phyloP scores from a whole-genome alignment of 805 yeast genomes.

The Candida ortonii region DNA sequence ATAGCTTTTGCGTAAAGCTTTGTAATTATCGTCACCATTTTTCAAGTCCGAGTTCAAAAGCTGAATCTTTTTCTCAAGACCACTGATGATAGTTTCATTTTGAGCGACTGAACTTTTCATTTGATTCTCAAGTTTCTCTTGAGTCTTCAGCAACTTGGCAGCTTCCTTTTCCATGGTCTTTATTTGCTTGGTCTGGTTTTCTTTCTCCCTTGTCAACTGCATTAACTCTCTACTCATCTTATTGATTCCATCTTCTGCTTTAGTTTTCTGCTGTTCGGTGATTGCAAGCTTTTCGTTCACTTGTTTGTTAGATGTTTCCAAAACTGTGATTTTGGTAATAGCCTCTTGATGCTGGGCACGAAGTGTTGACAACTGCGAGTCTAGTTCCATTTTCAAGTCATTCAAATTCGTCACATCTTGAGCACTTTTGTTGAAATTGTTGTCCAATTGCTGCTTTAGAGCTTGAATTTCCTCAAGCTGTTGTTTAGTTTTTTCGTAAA shows the following conservation, averaged over 20 bases:
- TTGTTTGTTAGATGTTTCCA: conserved; percentile 24
- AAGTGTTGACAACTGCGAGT: conserved; percentile 29
- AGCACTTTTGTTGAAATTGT: conserved; percentile 23
- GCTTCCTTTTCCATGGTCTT: conserved; percentile 43
- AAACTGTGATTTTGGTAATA: conserved; percentile 13
- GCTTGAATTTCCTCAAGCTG: conserved; percentile 35
- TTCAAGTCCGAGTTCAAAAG: conserved; percentile 19
- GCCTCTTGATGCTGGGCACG: conserved; percentile 23
- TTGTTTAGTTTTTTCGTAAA: conserved; percentile 22
- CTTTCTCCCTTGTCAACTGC: conserved; percentile 58
- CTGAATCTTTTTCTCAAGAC: conserved; percentile 21
- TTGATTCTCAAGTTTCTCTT: conserved; percentile 34
- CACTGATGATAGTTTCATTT: conserved; percentile 22
- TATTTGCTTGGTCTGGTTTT: conserved; percentile 43
- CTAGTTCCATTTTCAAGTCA: conserved; percentile 31
- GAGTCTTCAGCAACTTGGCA: conserved; percentile 28
- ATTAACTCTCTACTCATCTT: conserved; percentile 85
- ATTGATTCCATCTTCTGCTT: conserved; percentile 82
- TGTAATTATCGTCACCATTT: conserved; percentile 24
- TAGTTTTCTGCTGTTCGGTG: conserved; percentile 36
- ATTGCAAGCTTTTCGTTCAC: conserved; percentile 31
- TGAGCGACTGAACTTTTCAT: conserved; percentile 24
- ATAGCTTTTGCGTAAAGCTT: conserved; percentile 22
- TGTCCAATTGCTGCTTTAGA: conserved; percentile 25
- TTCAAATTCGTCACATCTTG: conserved; percentile 26